Conservation (phyloP, 768 basidiomycete genomes). For the Lentinus tigrinus region DNA sequence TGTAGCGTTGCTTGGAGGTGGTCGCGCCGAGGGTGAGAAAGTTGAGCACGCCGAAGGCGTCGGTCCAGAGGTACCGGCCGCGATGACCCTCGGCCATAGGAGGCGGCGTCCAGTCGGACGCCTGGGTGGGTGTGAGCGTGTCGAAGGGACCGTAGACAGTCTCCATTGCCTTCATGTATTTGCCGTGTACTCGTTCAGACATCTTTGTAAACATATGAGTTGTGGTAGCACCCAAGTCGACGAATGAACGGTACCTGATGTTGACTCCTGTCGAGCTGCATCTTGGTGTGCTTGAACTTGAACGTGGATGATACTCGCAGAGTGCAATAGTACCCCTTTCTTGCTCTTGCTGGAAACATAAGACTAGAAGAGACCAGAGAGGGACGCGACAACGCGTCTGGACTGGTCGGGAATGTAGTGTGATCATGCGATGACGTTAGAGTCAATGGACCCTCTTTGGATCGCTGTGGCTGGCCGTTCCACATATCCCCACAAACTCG, state of each 20-base stretch:
- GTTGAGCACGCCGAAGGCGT: conserved; percentile 32
- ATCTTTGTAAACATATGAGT: not conserved
- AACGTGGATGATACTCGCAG: too few species aligned
- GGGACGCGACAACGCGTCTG: too few species aligned
- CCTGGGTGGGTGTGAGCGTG: not conserved
- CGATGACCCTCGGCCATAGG: conserved; percentile 22
- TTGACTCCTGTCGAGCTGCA: too few species aligned
- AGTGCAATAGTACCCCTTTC: too few species aligned
- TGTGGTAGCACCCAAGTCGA: not conserved
- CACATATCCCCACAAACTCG: not conserved
- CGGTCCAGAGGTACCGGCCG: conserved; percentile 33
- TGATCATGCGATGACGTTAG: too few species aligned
- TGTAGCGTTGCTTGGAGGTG: conserved; percentile 20
- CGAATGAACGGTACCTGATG: not conserved
- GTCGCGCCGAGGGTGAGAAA: conserved; percentile 24
- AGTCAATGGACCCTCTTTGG: too few species aligned
- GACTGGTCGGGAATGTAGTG: too few species aligned
- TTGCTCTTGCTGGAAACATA: too few species aligned
- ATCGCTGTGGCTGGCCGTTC: too few species aligned
- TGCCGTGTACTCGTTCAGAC: not conserved
- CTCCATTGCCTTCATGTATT: conserved; percentile 21
- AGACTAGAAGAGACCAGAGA: too few species aligned
- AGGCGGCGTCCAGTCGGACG: conserved; percentile 18
- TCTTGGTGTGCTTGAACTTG: too few species aligned
- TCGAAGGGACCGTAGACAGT: conserved; percentile 20